Percentiles rank a stretch among this genome's conserved stretches.
These are phyloP conservation scores for Penicillium daleae DNA, from an alignment of 495 filamentous ascomycete species.

Conservation along the genomic window DNA sequence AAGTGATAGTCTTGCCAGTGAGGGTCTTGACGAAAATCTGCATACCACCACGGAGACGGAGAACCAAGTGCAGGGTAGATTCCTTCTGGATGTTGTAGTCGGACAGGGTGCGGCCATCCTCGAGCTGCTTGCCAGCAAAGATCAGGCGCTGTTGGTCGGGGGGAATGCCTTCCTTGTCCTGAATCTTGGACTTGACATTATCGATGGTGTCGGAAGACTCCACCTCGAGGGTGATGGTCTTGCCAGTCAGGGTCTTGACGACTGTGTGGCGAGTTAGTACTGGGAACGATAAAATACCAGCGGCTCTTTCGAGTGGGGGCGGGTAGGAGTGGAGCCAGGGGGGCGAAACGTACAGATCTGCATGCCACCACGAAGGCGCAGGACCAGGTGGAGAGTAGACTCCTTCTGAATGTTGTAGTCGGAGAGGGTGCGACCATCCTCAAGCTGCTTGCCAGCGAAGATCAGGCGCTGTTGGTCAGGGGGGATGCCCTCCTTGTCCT, in stretches of 20 bases:
- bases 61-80: conserved; percentile 69
- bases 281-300: background rate
- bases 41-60: conserved; percentile 76
- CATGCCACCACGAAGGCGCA: conserved; percentile 98
- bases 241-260: conserved; percentile 91
- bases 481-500: conserved; percentile 99
- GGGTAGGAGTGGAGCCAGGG: conserved; percentile 13
- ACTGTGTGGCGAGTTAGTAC: conserved; percentile 48
- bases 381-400: conserved; percentile 91
- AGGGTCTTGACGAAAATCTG: conserved; percentile 76
- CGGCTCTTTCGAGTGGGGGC: background rate
- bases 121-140: conserved; percentile 74
- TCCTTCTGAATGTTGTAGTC: conserved; percentile 99
- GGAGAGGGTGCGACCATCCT: conserved; percentile 93
- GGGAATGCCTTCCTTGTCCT: conserved; percentile 79
- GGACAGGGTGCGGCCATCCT: conserved; percentile 71
- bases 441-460: conserved; percentile 97
- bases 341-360: conserved; percentile 77
- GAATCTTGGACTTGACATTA: conserved; percentile 85
- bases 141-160: conserved; percentile 78
- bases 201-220: conserved; percentile 96
- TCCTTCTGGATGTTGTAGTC: conserved; percentile 80
- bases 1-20: conserved; percentile 72
- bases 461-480: conserved; percentile 98
- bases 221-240: conserved; percentile 98